These are phyloP conservation scores for Casuarina glauca DNA, from an alignment of 306 rosid species.

Conservation along the genomic window DNA sequence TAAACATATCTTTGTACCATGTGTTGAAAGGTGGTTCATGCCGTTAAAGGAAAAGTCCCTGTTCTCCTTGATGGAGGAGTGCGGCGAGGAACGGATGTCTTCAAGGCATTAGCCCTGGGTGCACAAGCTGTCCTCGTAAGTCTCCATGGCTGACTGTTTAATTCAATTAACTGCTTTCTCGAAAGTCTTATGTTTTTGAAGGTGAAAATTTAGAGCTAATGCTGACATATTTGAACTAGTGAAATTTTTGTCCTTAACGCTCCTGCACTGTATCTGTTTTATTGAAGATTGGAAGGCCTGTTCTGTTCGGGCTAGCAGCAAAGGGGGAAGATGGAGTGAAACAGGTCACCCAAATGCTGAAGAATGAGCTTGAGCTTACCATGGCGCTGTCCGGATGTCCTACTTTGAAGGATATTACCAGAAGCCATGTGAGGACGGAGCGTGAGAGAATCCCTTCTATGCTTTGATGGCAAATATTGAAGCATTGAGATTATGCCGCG, in stretches of 20 bases:
- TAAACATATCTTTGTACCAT: neutral
- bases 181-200: neutral
- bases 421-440: conserved; percentile 49
- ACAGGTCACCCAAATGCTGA: conserved; percentile 50
- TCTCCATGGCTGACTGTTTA: neutral
- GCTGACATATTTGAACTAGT: neutral
- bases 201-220: neutral
- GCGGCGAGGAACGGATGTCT: conserved; percentile 62
- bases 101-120: conserved; percentile 69
- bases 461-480: conserved; percentile 36
- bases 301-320: conserved; percentile 47
- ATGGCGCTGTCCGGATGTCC: conserved; percentile 61
- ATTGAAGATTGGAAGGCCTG: conserved; percentile 13
- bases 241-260: neutral
- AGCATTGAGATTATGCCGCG: neutral
- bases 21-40: conserved; percentile 49
- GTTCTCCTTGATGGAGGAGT: conserved; percentile 65
- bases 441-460: conserved; percentile 32
- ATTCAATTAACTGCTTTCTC: neutral
- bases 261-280: neutral
- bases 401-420: conserved; percentile 41
- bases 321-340: conserved; percentile 57
- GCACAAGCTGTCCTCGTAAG: conserved; percentile 70
- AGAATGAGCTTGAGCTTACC: conserved; percentile 55
- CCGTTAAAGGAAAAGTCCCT: conserved; percentile 52